These are phyloP conservation scores for Trypanosoma cruzi DNA, from an alignment of 208 protist species.

Conservation along the genomic window DNA sequence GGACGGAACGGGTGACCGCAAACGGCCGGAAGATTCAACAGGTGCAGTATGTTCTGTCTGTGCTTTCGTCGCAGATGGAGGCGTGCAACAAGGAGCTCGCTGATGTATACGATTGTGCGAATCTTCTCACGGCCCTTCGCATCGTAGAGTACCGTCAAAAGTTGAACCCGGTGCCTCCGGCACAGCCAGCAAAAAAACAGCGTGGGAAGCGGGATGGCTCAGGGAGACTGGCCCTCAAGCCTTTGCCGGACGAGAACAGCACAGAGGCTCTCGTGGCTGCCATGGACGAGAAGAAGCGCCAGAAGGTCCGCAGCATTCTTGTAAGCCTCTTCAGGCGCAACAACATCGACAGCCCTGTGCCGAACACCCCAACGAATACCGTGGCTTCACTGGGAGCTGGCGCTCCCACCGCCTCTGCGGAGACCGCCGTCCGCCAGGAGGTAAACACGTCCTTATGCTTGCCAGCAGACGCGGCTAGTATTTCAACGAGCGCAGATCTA, in stretches of 20 bases:
- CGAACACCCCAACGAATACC: background rate
- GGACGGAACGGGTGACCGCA: slow-evolving; percentile 6
- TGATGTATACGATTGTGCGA: slow-evolving; percentile 15
- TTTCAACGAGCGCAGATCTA: background rate
- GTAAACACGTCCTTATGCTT: background rate
- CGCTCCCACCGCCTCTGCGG: background rate
- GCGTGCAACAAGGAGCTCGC: slow-evolving; percentile 17
- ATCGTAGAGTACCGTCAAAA: slow-evolving; percentile 27
- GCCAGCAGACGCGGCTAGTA: background rate
- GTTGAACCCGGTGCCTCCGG: background rate
- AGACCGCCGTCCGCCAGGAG: background rate
- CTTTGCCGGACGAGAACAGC: slow-evolving; percentile 17
- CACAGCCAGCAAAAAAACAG: slow-evolving; percentile 1
- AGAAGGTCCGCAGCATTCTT: slow-evolving; percentile 22
- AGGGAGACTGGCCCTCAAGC: background rate
- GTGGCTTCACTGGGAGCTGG: background rate
- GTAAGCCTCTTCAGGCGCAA: slow-evolving; percentile 25
- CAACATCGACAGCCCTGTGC: background rate
- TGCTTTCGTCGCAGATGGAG: slow-evolving; percentile 18
- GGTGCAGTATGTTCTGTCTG: slow-evolving; percentile 13
- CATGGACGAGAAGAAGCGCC: slow-evolving; percentile 40
- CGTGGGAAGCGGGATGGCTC: slow-evolving; percentile 13
- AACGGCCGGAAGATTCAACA: slow-evolving; percentile 5
- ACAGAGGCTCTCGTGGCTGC: slow-evolving; percentile 28
- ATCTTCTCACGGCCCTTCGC: slow-evolving; percentile 17